phyloP scores from a whole-genome alignment of 139 green algal genomes.

The Volvox africanus region DNA sequence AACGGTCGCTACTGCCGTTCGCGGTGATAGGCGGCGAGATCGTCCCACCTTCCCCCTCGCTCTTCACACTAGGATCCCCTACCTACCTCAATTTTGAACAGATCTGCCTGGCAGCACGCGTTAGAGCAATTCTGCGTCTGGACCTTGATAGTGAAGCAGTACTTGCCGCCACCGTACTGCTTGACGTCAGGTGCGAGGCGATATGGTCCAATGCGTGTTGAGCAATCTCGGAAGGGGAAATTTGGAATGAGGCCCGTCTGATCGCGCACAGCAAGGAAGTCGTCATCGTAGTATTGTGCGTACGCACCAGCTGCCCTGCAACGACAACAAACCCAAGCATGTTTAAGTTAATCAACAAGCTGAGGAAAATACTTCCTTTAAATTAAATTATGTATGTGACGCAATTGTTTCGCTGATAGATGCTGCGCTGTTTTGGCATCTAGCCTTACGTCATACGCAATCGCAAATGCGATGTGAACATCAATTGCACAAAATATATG shows the following conservation, averaged over 20 bases:
- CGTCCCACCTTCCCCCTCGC: not conserved
- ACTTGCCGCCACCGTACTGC: not conserved
- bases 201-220: not conserved
- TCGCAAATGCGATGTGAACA: no score
- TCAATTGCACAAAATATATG: no score
- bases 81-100: not conserved
- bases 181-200: not conserved
- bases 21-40: not conserved
- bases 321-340: not conserved
- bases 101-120: not conserved
- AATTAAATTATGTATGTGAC: not conserved
- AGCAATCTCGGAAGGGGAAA: not conserved
- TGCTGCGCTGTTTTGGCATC: no score
- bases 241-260: not conserved
- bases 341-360: not conserved
- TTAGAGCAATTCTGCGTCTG: not conserved
- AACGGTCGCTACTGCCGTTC: no score
- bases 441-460: no score
- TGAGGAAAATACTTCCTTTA: not conserved
- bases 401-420: no score
- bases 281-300: not conserved
- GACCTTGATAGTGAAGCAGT: constrained; percentile 6
- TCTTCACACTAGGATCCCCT: not conserved
- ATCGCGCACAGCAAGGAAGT: not conserved
- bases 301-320: not conserved